These are phyloP conservation scores for Rostrohypoxylon terebratum DNA, from an alignment of 495 filamentous ascomycete genomes.

Conservation along the genomic window DNA sequence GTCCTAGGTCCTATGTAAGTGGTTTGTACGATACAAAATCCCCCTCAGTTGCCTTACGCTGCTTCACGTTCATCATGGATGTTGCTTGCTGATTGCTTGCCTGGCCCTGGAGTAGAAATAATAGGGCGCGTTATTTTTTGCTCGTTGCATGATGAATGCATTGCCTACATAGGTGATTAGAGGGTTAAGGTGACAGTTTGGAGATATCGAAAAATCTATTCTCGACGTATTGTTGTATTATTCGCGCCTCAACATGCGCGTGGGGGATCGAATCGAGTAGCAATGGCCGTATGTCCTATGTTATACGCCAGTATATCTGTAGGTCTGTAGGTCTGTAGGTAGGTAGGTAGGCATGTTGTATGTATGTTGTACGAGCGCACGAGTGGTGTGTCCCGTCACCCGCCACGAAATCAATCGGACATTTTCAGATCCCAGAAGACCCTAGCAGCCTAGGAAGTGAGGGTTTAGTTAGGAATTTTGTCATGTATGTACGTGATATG, in stretches of 20 bases:
- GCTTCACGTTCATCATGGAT: not conserved
- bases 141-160: conserved; percentile 29
- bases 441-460: conserved; percentile 3
- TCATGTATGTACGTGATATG: not conserved
- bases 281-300: not conserved
- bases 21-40: not conserved
- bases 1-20: too few species aligned
- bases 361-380: not conserved
- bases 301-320: not conserved
- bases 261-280: conserved; percentile 11
- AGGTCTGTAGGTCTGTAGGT: too few species aligned
- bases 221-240: conserved; percentile 23
- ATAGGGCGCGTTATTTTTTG: conserved; percentile 38
- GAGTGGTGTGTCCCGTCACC: conserved; percentile 5
- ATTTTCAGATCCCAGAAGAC: conserved; percentile 27
- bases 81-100: not conserved
- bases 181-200: conserved; percentile 22
- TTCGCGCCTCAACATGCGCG: conserved; percentile 8
- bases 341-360: not conserved
- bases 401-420: conserved; percentile 37
- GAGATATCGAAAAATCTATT: conserved; percentile 29
- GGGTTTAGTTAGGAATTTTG: conserved; percentile 21
- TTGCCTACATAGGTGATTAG: conserved; percentile 6
- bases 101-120: conserved; percentile 18
- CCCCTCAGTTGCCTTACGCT: not conserved